Base-by-base conservation (phyloP, 768 basidiomycete species). In the Termitomyces sp. region DNA sequence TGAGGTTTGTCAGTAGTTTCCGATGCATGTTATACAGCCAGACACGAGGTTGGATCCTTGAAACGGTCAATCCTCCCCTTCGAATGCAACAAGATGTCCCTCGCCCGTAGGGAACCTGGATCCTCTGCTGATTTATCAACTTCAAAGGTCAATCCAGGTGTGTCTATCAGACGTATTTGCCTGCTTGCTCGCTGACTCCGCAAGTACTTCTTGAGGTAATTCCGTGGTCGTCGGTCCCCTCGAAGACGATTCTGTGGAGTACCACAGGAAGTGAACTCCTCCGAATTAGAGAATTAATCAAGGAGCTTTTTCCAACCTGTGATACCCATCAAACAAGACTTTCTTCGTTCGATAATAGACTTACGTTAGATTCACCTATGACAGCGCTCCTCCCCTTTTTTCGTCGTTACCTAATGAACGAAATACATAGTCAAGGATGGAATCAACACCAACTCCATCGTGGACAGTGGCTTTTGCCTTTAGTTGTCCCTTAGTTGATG, bases 251-350 rank as follows among this genome's bases (percentile, higher is more conserved):
- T 77, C 67, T 40, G 79, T 69, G 20, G 82, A 70, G 68, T 90
- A 93, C 8, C 8, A 88, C 74, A 8, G 83, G 77, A n/a, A 90
- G 69, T 9, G 73, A 73, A 13, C 76, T 64, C 53, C 75, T 80
- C 49, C 75, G 74, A 18, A 83, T 66, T 30, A 97, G 75, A 2
- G 92, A 88, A 71, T 97, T 94, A 64, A 96, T 76, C 46, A 96
- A 75, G 0, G 91, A 80, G 50, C 90, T 90, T 76, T 97, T 96
- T 14, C 94, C 94, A 12, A 80, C 77, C 90, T 92, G 56, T n/a
- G 14, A 33, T 28, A 55, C 20, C 45, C 22, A 36, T 62, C 22
- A 46, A 56, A 51, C 12, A 26, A 35, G 12, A 26, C 46, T 55
- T 40, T 45, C 30, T 33, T 28, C 53, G 56, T 18, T 6, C 18